Evolutionary conservation across 164 flowering plant genomes (phyloP).

Genomic region (Brasenia schreberi): DNA sequence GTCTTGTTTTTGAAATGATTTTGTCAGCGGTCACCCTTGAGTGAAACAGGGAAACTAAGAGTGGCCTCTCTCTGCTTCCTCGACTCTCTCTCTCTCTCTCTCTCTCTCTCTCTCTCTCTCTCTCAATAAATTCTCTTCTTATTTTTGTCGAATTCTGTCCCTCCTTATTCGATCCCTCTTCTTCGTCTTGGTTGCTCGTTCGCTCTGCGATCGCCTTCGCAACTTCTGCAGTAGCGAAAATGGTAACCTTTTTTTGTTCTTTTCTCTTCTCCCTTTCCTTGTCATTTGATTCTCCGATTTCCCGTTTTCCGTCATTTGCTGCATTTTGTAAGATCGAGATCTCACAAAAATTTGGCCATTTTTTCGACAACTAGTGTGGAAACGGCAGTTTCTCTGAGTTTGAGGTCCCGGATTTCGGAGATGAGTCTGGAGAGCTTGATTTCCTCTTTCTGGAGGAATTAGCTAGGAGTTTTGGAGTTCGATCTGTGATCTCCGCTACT

Average conservation of each 20-base stretch:
- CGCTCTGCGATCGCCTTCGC: background rate
- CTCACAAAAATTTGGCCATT: background rate
- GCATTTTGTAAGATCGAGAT: background rate
- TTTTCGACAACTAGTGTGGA: background rate
- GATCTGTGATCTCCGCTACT: background rate
- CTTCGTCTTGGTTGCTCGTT: background rate
- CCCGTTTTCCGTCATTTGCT: background rate
- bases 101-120: background rate
- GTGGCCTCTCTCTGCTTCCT: background rate
- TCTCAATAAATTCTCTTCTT: background rate
- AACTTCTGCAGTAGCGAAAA: background rate
- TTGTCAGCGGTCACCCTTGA: background rate
- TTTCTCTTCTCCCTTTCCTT: background rate
- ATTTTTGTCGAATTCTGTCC: background rate
- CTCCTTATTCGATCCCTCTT: background rate
- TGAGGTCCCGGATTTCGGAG: background rate
- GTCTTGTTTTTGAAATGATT: background rate
- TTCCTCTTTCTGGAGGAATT: background rate
- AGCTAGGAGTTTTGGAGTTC: background rate
- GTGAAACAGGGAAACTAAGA: background rate
- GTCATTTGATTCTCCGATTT: background rate
- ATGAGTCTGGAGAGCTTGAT: background rate
- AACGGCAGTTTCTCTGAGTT: background rate
- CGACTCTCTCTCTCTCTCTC: background rate
- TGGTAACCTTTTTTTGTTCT: background rate